phyloP scores from a whole-genome alignment of 2,329 filamentous ascomycete genomes.

The Clarireedia monteithiana region DNA sequence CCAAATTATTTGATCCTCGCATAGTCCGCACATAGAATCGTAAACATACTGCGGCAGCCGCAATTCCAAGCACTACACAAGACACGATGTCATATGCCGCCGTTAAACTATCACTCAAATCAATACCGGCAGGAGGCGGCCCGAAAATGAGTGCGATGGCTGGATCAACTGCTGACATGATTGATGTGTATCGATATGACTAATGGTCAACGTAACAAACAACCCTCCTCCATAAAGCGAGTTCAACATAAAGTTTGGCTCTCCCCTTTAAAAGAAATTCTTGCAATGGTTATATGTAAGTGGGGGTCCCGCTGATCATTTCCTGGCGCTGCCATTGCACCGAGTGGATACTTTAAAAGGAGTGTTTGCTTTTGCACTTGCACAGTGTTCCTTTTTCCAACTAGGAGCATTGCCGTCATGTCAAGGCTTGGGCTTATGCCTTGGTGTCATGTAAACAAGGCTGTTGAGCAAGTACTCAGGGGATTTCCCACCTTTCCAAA shows the following conservation, averaged over 20 bases:
- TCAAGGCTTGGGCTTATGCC: no score
- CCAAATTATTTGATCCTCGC: neutral
- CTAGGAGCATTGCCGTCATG: no score
- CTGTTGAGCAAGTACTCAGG: no score
- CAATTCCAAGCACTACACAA: conserved; percentile 2
- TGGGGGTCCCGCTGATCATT: neutral
- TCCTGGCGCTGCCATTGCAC: neutral
- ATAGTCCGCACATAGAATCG: conserved; percentile 1
- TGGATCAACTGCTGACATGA: neutral
- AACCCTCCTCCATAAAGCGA: neutral
- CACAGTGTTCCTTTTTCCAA: no score
- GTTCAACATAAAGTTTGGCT: neutral
- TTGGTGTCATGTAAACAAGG: no score
- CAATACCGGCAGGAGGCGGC: neutral
- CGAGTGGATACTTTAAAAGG: no score
- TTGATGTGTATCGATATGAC: neutral
- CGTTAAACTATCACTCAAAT: neutral
- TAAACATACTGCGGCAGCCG: neutral
- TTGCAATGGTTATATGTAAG: neutral
- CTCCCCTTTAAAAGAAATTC: neutral
- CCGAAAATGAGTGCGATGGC: neutral
- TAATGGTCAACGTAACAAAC: neutral
- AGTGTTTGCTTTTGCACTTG: no score
- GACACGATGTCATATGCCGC: neutral
- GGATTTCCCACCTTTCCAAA: no score